A percentile compares a stretch with the other conserved stretches of the same genome.
Conservation (phyloP, 345 rosid genomes). For the Hibiscus mutabilis region DNA sequence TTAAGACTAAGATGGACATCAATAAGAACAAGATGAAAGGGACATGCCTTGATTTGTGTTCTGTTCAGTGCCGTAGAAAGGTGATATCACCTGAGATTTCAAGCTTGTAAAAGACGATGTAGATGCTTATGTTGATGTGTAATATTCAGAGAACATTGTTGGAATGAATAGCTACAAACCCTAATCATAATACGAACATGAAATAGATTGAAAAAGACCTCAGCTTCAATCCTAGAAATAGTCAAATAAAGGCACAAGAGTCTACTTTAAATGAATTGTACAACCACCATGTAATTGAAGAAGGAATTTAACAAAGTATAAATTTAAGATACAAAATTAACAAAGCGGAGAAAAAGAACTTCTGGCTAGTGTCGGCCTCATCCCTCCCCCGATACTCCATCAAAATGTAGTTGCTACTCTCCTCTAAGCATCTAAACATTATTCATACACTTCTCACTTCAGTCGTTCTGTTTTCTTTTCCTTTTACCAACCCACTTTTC, state of each 20-base stretch:
- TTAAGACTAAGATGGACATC: too few species aligned
- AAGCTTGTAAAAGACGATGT: too few species aligned
- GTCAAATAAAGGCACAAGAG: neutral
- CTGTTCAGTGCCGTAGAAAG: too few species aligned
- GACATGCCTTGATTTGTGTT: too few species aligned
- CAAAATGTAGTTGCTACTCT: constrained; percentile 24
- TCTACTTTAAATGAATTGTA: constrained; percentile 20
- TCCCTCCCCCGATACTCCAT: too few species aligned
- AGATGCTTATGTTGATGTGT: too few species aligned
- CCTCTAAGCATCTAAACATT: constrained; percentile 26
- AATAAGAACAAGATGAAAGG: too few species aligned
- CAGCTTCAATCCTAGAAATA: neutral
- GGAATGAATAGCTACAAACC: too few species aligned
- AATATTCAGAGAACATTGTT: too few species aligned
- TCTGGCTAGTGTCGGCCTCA: constrained; percentile 20
- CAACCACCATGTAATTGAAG: constrained; percentile 29
- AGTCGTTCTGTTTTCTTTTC: constrained; percentile 6
- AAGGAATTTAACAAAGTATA: constrained; percentile 24
- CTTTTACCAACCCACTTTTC: constrained; percentile 1
- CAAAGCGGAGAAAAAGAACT: constrained; percentile 23
- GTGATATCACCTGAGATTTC: too few species aligned
- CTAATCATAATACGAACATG: too few species aligned
- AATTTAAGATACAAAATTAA: constrained; percentile 37
- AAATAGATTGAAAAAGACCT: too few species aligned
- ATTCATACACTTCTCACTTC: constrained; percentile 36